Conservation (phyloP, 1,284 basidiomycete species). For the Erythrobasidium hasegawianum region DNA sequence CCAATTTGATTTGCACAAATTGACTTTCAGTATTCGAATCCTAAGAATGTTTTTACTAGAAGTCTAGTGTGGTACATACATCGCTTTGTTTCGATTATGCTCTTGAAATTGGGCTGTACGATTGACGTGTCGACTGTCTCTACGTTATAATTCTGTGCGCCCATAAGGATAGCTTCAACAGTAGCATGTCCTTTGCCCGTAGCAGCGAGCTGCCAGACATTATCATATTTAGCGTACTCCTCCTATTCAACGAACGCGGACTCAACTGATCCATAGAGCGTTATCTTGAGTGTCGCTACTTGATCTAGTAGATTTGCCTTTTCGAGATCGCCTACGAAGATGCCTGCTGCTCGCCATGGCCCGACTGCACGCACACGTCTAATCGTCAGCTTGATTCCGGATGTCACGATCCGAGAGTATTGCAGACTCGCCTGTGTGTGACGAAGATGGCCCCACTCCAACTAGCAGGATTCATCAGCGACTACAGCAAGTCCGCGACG, state of each 20-base stretch:
- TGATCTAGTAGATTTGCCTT: slow-evolving; percentile 66
- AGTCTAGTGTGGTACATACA: slow-evolving; percentile 53
- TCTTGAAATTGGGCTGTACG: slow-evolving; percentile 51
- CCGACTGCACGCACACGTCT: neutral
- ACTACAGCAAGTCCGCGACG: neutral
- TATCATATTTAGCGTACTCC: too few species aligned
- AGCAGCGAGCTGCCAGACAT: slow-evolving; percentile 52
- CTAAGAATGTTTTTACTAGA: too few species aligned
- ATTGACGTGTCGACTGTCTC: slow-evolving; percentile 76
- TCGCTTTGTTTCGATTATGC: slow-evolving; percentile 44
- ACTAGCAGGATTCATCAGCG: neutral
- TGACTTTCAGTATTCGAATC: too few species aligned
- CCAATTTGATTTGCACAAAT: too few species aligned
- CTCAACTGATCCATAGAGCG: slow-evolving; percentile 60
- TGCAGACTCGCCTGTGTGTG: slow-evolving; percentile 64
- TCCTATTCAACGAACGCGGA: too few species aligned
- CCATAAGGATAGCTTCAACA: slow-evolving; percentile 15
- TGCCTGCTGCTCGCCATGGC: slow-evolving; percentile 21
- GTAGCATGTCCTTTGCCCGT: slow-evolving; percentile 63
- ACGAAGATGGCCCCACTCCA: slow-evolving; percentile 57
- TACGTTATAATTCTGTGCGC: slow-evolving; percentile 43
- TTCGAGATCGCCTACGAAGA: slow-evolving; percentile 57
- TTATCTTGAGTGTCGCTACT: slow-evolving; percentile 77
- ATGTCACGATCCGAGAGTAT: slow-evolving; percentile 26
- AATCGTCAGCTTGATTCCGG: slow-evolving; percentile 45